Evolutionary conservation across 768 basidiomycete species (phyloP).

Genomic region (Tylopilus sp.): DNA sequence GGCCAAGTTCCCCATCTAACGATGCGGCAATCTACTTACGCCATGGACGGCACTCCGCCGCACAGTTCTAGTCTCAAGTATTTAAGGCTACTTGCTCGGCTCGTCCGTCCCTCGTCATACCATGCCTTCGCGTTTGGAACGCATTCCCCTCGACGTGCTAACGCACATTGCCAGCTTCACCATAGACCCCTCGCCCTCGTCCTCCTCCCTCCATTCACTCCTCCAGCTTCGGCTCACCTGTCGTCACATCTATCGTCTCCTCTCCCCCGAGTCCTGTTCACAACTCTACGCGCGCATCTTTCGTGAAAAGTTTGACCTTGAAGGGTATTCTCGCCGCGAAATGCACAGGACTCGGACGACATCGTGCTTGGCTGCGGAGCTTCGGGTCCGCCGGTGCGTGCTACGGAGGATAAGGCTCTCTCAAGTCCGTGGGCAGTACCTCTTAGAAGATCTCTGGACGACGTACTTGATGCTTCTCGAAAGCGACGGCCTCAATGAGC

Average conservation of each 20-base stretch:
- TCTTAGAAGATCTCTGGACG: slow-evolving; percentile 52
- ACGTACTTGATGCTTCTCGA: slow-evolving; percentile 62
- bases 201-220: slow-evolving; percentile 41
- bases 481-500: slow-evolving; percentile 46
- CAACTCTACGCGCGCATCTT: slow-evolving; percentile 58
- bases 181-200: slow-evolving; percentile 36
- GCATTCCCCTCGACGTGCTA: slow-evolving; percentile 54
- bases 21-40: slow-evolving; percentile 33
- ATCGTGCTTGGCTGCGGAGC: slow-evolving; percentile 44
- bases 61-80: slow-evolving; percentile 19
- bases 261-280: slow-evolving; percentile 43
- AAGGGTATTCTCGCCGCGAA: slow-evolving; percentile 21
- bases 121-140: slow-evolving; percentile 48
- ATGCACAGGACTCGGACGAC: slow-evolving; percentile 34
- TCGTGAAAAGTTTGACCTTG: slow-evolving; percentile 45
- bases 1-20: slow-evolving; percentile 29
- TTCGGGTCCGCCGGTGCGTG: slow-evolving; percentile 44
- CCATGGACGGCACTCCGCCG: slow-evolving; percentile 32
- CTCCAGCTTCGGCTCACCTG: slow-evolving; percentile 44
- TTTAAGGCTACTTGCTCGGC: slow-evolving; percentile 20
- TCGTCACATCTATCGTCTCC: slow-evolving; percentile 40
- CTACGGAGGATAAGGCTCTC: slow-evolving; percentile 44
- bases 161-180: slow-evolving; percentile 51
- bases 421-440: slow-evolving; percentile 23
- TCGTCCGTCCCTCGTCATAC: slow-evolving; percentile 12